phyloP scores from a whole-genome alignment of 176 grass and related monocot species.

The Avena insularis region DNA sequence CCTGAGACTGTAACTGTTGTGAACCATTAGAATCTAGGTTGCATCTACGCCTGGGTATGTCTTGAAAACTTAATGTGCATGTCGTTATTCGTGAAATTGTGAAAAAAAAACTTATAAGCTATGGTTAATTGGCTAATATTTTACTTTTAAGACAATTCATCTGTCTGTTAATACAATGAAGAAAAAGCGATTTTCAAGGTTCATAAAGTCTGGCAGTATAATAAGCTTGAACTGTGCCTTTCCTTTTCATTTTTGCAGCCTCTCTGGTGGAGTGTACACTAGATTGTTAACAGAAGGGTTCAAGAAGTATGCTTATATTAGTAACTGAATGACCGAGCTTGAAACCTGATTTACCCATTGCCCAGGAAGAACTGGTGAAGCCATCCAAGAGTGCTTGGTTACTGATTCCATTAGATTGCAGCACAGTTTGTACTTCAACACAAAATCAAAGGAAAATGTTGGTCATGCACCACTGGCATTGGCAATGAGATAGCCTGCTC shows the following conservation, averaged over 20 bases:
- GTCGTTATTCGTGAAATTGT: not conserved
- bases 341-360: not conserved
- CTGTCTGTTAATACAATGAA: constrained; percentile 15
- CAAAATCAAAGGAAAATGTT: not conserved
- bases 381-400: constrained; percentile 17
- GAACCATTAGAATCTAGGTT: not conserved
- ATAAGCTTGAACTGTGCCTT: not conserved
- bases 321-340: not conserved
- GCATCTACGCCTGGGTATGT: not conserved
- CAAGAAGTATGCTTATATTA: not conserved
- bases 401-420: constrained; percentile 6
- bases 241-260: constrained; percentile 37
- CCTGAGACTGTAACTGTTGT: not conserved
- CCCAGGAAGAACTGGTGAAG: not conserved
- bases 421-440: constrained; percentile 12
- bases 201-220: not conserved
- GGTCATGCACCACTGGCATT: not conserved
- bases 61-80: not conserved
- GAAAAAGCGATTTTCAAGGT: constrained; percentile 1
- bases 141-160: not conserved
- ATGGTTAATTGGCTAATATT: constrained; percentile 13
- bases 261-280: not conserved
- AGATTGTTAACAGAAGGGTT: not conserved
- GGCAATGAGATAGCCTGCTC: not conserved
- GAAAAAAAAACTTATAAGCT: not conserved